Evolutionary conservation across 768 basidiomycete species (phyloP), one percentile per base, ranked within the genome.

Genomic region (Kondoa subrosea): DNA sequence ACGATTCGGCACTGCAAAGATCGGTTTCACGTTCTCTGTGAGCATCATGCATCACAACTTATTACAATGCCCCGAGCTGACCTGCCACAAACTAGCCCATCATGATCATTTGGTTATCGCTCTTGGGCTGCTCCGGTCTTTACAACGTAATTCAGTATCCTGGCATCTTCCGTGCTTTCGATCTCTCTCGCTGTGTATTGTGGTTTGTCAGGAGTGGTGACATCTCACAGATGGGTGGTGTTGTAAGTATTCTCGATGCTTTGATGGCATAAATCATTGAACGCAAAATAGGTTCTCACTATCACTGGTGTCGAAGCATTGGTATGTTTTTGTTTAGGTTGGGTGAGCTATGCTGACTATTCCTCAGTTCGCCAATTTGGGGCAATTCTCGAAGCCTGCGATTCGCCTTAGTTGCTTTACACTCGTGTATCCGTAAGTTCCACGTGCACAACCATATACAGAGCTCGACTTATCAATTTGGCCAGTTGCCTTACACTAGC

Each of bases 91-190:
- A n/a, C n/a, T n/a, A n/a, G 0, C 85, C 85, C 0, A 81, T 84
- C 61, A 80, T 85, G 0, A 79, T 80, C 67, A 59, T 83, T 3
- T 86, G 85, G 85, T 79, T 86, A 65, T 69, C 80, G 1, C 77
- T 84, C 2, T 73, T 85, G 30, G 80, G 78, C 1, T 77, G 75
- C 14, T 83, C 81, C 0, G 85, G 85, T 0, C 82, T 84, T 40
- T 79, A 79, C 77, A 86, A 86, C 70, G 81, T 84, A 63, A 80
- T 78, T 12, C 73, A 72, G 17, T 79, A 76, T 71, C 84, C 85
- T 14, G 84, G 81, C 0, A 83, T 86, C n/a, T 84, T 83, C 74
- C 79, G 85, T 1, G 85, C 85, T 0, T 82, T 83, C 69, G 85
- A 87, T 71, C 85, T 85, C 0, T 85, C 84, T 14, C 79, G 85